Evolutionary conservation across 2,329 filamentous ascomycete species (phyloP).

Genomic region (Sclerotinia glacialis): DNA sequence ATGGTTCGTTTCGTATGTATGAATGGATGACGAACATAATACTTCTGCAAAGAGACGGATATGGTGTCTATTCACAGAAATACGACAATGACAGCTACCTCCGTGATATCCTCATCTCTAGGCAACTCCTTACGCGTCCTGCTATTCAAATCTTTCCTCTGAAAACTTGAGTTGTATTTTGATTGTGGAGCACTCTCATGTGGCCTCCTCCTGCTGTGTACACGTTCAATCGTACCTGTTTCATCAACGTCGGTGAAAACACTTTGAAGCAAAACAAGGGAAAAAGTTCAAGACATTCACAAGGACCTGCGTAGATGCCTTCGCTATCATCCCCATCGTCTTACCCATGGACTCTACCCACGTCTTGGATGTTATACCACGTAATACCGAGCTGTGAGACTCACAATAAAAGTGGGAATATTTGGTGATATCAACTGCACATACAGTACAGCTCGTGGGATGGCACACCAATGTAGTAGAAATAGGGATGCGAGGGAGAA

Average conservation of each 20-base stretch:
- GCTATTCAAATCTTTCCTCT: background rate
- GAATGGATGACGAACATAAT: conserved; percentile 17
- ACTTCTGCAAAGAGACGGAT: conserved; percentile 14
- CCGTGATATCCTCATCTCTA: conserved; percentile 9
- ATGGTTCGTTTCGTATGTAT: conserved; percentile 20
- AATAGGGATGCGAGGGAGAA: background rate
- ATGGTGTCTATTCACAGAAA: conserved; percentile 16
- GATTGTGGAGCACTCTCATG: conserved; percentile 16
- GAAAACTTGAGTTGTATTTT: background rate
- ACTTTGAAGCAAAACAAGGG: conserved; percentile 4
- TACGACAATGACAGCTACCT: conserved; percentile 15
- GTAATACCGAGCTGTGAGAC: conserved; percentile 14
- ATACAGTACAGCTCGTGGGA: background rate
- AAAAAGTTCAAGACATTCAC: conserved; percentile 6
- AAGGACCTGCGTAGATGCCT: conserved; percentile 8
- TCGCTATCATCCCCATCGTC: conserved; percentile 7
- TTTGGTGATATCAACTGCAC: conserved; percentile 2
- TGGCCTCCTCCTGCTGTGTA: conserved; percentile 14
- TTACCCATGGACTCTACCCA: conserved; percentile 10
- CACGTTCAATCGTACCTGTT: conserved; percentile 14
- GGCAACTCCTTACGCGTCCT: background rate
- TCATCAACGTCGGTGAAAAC: conserved; percentile 6
- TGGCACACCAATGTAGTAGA: background rate
- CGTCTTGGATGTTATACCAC: conserved; percentile 9
- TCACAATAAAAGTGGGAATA: background rate